These are phyloP conservation scores for Clarireedia hainanense DNA, from an alignment of 2,329 filamentous ascomycete genomes.

Conservation along the genomic window DNA sequence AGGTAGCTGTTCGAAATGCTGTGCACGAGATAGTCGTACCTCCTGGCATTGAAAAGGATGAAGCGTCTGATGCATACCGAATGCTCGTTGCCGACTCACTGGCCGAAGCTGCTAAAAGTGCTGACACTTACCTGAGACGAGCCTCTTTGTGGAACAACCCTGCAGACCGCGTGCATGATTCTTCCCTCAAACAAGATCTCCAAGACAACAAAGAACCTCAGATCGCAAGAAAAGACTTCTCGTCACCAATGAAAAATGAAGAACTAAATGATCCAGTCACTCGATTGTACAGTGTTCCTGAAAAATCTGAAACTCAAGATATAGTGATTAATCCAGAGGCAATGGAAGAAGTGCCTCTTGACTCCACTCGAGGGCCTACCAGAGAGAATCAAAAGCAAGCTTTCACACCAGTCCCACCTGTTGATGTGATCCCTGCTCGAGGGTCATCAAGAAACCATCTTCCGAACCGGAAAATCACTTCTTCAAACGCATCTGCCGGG, in stretches of 20 bases:
- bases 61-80: conserved; percentile 20
- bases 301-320: not conserved
- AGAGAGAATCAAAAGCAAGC: conserved; percentile 8
- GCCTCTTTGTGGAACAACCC: conserved; percentile 15
- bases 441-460: conserved; percentile 18
- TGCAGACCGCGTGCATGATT: not conserved
- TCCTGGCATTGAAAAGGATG: conserved; percentile 12
- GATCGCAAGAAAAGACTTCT: not conserved
- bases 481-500: conserved; percentile 10
- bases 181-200: not conserved
- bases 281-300: not conserved
- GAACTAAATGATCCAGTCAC: not conserved
- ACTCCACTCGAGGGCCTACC: not conserved
- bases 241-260: not conserved
- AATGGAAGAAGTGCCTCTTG: conserved; percentile 8
- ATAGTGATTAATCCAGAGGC: not conserved
- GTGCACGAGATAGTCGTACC: conserved; percentile 20
- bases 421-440: conserved; percentile 3
- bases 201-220: not conserved
- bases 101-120: conserved; percentile 17
- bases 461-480: conserved; percentile 3
- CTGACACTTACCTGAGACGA: conserved; percentile 21
- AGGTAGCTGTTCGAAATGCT: conserved; percentile 22
- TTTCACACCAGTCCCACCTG: conserved; percentile 2
- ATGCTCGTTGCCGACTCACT: conserved; percentile 21